A percentile compares a stretch with the other conserved stretches of the same genome.
phyloP scores from a whole-genome alignment of 2,329 filamentous ascomycete species.

The Colletotrichum neosansevieriae region DNA sequence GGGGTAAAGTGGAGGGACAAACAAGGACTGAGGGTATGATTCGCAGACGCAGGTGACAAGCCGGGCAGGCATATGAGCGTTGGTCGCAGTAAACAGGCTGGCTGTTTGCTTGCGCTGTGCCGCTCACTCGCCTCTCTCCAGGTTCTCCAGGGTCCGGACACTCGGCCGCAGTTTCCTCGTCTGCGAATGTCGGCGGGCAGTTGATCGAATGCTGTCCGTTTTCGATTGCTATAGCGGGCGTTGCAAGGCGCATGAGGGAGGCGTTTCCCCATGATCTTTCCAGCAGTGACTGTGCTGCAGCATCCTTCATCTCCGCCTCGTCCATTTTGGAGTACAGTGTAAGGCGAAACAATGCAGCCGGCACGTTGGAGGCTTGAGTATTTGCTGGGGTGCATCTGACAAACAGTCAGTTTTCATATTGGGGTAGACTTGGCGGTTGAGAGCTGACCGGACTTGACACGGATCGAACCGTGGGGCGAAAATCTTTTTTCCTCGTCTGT shows the following conservation, averaged over 20 bases:
- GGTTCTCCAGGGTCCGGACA: neutral
- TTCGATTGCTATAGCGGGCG: neutral
- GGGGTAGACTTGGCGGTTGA: constrained; percentile 1
- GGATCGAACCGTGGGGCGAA: constrained; percentile 6
- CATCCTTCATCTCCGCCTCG: constrained; percentile 6
- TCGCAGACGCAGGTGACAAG: constrained; percentile 11
- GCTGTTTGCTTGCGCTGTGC: constrained; percentile 16
- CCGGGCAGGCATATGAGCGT: neutral
- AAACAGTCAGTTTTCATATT: constrained; percentile 11
- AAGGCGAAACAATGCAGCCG: constrained; percentile 19
- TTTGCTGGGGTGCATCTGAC: neutral
- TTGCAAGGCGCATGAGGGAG: neutral
- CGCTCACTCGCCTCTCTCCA: constrained; percentile 5
- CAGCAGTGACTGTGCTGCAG: neutral
- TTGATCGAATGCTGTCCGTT: neutral
- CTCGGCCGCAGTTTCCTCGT: neutral
- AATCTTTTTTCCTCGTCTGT: neutral
- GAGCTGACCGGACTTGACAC: constrained; percentile 2
- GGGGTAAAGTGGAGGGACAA: neutral
- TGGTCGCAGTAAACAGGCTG: neutral
- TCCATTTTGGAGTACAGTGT: neutral
- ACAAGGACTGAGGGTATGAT: neutral
- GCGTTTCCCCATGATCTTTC: neutral
- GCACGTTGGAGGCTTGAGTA: neutral
- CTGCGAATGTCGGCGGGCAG: neutral